phyloP scores from a whole-genome alignment of 2,329 filamentous ascomycete genomes.

The Fusarium ramigenum region DNA sequence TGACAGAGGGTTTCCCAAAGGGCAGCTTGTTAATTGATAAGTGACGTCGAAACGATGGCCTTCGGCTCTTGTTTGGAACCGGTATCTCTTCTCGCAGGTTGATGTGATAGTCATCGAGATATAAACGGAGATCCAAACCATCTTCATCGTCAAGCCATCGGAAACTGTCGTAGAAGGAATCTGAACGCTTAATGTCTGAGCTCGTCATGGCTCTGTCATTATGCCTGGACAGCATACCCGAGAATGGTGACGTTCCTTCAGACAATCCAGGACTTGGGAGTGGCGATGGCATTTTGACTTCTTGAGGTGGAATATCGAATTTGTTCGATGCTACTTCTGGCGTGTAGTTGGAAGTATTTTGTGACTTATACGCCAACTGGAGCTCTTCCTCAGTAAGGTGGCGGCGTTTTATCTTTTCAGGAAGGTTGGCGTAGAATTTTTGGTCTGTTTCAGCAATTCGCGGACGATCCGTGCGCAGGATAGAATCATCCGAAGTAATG shows the following conservation, averaged over 20 bases:
- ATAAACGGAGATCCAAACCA: conserved; percentile 72
- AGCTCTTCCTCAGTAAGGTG: conserved; percentile 80
- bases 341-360: conserved; percentile 45
- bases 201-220: conserved; percentile 25
- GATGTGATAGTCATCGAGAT: conserved; percentile 75
- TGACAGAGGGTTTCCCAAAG: conserved; percentile 65
- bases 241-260: conserved; percentile 31
- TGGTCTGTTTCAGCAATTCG: conserved; percentile 64
- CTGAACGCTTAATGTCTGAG: conserved; percentile 50
- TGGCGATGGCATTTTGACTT: conserved; percentile 36
- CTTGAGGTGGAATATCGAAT: conserved; percentile 36
- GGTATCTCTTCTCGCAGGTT: conserved; percentile 65
- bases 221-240: conserved; percentile 41
- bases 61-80: conserved; percentile 54
- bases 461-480: conserved; percentile 34
- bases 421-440: conserved; percentile 74
- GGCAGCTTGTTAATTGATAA: conserved; percentile 76
- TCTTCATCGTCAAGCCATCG: conserved; percentile 79
- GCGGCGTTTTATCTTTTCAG: conserved; percentile 76
- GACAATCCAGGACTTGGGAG: conserved; percentile 36
- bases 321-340: conserved; percentile 45
- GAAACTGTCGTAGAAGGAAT: conserved; percentile 73
- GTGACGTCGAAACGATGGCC: conserved; percentile 74
- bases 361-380: conserved; percentile 56
- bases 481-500: conserved; percentile 30